Evolutionary conservation across 208 protist genomes (phyloP).

Genomic region (Leishmania martiniquensis): DNA sequence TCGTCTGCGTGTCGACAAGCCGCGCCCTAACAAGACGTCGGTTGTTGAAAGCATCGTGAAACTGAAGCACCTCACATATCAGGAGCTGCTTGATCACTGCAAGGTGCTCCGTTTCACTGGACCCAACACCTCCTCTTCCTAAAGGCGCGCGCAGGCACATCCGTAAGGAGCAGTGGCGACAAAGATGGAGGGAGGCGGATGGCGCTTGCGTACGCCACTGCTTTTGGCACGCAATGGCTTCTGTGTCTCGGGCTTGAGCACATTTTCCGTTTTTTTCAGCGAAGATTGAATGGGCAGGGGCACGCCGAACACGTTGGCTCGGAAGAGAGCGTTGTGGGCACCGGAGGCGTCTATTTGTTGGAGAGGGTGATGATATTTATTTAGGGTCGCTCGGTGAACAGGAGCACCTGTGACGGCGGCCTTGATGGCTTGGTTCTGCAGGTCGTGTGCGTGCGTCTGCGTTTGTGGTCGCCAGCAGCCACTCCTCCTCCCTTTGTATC

Average conservation of each 20-base stretch:
- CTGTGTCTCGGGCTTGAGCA: neutral
- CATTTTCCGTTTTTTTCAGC: neutral
- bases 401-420: neutral
- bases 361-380: neutral
- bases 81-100: constrained; percentile 53
- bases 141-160: neutral
- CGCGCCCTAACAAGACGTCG: constrained; percentile 65
- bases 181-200: neutral
- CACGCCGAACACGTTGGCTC: neutral
- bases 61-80: constrained; percentile 73
- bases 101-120: constrained; percentile 26
- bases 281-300: neutral
- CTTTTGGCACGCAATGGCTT: neutral
- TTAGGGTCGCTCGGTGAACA: neutral
- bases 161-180: neutral
- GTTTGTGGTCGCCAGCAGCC: neutral
- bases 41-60: constrained; percentile 77
- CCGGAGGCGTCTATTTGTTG: neutral
- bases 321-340: neutral
- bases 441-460: neutral
- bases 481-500: neutral
- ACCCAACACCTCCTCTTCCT: neutral
- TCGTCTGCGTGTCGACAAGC: constrained; percentile 71
- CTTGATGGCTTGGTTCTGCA: neutral
- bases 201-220: neutral